Evolutionary conservation across 768 basidiomycete genomes (phyloP), one percentile per base, ranked within the genome.

Genomic region (Baorangia bicolor): DNA sequence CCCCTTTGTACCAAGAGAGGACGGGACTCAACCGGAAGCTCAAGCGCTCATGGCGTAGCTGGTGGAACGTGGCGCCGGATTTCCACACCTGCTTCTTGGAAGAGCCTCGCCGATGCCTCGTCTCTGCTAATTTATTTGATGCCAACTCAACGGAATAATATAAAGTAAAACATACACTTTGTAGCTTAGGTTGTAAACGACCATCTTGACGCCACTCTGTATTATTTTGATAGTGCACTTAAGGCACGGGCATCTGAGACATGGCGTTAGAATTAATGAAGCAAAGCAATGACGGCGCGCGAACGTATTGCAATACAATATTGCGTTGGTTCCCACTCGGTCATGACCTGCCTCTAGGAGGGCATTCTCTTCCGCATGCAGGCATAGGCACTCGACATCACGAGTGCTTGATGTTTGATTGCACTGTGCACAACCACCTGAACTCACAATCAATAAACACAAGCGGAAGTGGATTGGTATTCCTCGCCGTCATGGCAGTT

Each of bases 321-420:
- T 89, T 3, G 91, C 83, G 47, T 86, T 84, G 48, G 77, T 73
- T 6, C 90, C 90, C n/a, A 96, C 82, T 44, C 97, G 78, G 56
- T 98, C 97, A 54, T 92, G 75, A 18, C 97, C 96, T 2, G 94
- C 94, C 75, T 98, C 96, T 2, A 98, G 73, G 14, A 98, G 77
- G 0, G 96, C 97, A 66, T 98, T 99, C 74, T 99, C 97, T 73
- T 99, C 97, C 0, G 97, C 97, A 69, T 99, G 97, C 11, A 99
- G 75, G 66, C 97, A 99, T 3, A 98, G 77, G 65, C 97, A 99
- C 67, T 92, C 92, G 47, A 84, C 79, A 37, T 81, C 78, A 27
- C 73, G 72, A 4, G 76, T 71, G 44, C 70, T 65, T 11, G 74
- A 73, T 3, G 74, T 76, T 20, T 80, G 82, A 64, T 89, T 89